Conservation (phyloP, 345 rosid genomes). For the Psidium friedrichsthalianum region DNA sequence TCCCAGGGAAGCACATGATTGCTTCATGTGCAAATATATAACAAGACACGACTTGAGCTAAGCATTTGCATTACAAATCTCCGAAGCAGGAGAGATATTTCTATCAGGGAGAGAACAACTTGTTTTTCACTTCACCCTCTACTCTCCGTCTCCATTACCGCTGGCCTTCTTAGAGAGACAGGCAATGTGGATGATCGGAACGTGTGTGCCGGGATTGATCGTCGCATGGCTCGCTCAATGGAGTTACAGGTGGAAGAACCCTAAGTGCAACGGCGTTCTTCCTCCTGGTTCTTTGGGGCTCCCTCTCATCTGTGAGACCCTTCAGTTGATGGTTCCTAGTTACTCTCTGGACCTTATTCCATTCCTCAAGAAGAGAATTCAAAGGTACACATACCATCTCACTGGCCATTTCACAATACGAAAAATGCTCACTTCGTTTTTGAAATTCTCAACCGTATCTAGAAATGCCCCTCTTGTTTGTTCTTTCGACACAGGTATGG, state of each 20-base stretch:
- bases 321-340: conserved; percentile 13
- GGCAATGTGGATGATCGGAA: background rate
- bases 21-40: too few relatives aligned
- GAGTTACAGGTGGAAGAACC: conserved; percentile 16
- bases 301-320: conserved; percentile 21
- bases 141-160: background rate
- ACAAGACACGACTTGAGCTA: too few relatives aligned
- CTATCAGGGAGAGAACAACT: too few relatives aligned
- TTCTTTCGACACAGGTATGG: conserved; percentile 1
- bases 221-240: background rate
- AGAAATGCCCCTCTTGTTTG: background rate
- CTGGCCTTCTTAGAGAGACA: background rate
- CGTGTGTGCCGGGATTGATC: background rate
- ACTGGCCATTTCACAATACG: background rate
- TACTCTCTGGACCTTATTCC: conserved; percentile 15
- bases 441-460: fast-evolving
- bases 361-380: conserved; percentile 14
- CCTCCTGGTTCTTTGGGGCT: conserved; percentile 26
- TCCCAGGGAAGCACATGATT: too few relatives aligned
- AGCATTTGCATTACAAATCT: too few relatives aligned
- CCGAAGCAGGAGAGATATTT: too few relatives aligned
- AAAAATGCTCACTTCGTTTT: background rate
- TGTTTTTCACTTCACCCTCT: too few relatives aligned
- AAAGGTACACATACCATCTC: background rate
- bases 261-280: conserved; percentile 5